A percentile compares a stretch with the other conserved stretches of the same genome.
These are phyloP conservation scores for Penicillium paxilli DNA, from an alignment of 495 filamentous ascomycete species.

Conservation along the genomic window DNA sequence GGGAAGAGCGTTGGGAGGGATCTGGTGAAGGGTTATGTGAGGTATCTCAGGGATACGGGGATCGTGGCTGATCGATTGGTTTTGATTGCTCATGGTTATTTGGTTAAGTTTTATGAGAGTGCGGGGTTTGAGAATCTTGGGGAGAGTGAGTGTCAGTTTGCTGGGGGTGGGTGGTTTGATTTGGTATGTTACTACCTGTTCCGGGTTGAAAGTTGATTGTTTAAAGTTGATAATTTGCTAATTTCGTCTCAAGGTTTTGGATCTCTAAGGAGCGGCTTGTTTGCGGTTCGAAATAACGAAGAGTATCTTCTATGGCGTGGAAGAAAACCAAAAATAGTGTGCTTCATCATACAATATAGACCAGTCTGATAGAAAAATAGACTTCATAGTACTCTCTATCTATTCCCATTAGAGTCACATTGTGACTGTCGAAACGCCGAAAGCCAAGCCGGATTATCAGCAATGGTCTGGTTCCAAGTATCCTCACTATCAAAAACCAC, in stretches of 20 bases:
- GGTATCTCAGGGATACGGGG: constrained; percentile 8
- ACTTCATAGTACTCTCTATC: no score
- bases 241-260: no score
- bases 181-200: constrained; percentile 21
- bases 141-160: constrained; percentile 16
- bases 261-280: no score
- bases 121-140: constrained; percentile 20
- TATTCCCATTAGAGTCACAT: background rate
- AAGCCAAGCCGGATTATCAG: constrained; percentile 59
- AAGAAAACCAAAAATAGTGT: no score
- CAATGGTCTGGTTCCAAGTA: constrained; percentile 63
- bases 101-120: constrained; percentile 26
- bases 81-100: constrained; percentile 24
- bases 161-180: constrained; percentile 21
- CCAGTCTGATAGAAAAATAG: no score
- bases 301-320: no score
- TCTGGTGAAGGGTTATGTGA: constrained; percentile 21
- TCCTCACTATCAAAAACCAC: constrained; percentile 62
- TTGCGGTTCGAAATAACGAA: no score
- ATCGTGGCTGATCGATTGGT: constrained; percentile 3
- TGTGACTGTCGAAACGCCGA: constrained; percentile 51
- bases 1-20: constrained; percentile 20
- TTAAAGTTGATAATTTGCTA: no score
- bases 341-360: no score
- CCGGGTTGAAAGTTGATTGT: no score